A percentile compares a stretch with the other conserved stretches of the same genome.
Conservation (phyloP, 805 yeast species). For the Saccharomycopsis olivae region DNA sequence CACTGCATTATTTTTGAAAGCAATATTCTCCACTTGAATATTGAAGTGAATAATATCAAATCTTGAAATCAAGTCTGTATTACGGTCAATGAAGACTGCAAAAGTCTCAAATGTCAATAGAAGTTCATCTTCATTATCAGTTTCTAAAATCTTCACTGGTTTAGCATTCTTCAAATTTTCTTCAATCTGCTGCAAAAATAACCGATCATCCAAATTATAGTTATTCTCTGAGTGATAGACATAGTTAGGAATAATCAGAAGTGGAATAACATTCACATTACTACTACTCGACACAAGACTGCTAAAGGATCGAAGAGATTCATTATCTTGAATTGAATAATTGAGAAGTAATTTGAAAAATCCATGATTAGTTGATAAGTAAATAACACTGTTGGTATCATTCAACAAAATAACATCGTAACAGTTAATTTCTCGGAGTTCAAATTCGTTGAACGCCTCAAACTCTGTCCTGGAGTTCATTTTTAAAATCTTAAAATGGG, state of each 20-base stretch:
- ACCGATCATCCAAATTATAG: conserved; percentile 14
- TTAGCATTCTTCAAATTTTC: conserved; percentile 10
- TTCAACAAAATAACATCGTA: conserved; percentile 13
- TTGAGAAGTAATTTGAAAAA: conserved; percentile 11
- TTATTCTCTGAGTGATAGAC: conserved; percentile 10
- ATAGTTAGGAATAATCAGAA: conserved; percentile 16
- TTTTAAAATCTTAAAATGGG: conserved; percentile 12
- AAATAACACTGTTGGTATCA: conserved; percentile 13
- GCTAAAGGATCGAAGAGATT: conserved; percentile 1
- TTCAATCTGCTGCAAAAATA: conserved; percentile 15
- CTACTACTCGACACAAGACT: neutral
- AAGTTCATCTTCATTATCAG: conserved; percentile 9
- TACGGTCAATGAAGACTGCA: conserved; percentile 11
- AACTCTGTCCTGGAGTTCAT: conserved; percentile 11
- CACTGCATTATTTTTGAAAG: conserved; percentile 13
- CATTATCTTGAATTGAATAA: neutral
- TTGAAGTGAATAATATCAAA: conserved; percentile 17
- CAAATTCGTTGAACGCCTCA: conserved; percentile 11
- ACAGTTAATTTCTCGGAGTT: conserved; percentile 14
- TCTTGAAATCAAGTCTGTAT: conserved; percentile 13
- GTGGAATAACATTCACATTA: neutral
- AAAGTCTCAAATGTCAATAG: conserved; percentile 11
- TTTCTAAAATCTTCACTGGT: conserved; percentile 15
- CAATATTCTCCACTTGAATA: conserved; percentile 13
- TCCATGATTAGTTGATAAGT: conserved; percentile 14